Evolutionary conservation across 176 grass and related monocot genomes (phyloP).

Genomic region (Rhynchospora tenuis): DNA sequence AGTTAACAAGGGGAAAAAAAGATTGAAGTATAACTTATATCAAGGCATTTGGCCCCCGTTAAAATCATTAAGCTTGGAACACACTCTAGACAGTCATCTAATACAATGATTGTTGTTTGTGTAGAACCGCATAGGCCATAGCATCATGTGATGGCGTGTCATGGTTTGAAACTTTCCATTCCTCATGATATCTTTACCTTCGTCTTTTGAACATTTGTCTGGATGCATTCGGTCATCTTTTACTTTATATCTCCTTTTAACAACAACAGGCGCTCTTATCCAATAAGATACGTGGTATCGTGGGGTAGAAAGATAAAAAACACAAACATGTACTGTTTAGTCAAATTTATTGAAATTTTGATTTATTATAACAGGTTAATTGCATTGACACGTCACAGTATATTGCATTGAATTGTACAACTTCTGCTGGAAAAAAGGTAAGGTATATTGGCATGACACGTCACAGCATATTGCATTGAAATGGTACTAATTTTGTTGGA

Average conservation of each 20-base stretch:
- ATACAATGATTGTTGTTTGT: conserved; percentile 20
- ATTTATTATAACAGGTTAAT: background rate
- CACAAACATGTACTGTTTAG: background rate
- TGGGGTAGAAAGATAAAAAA: background rate
- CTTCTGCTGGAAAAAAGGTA: background rate
- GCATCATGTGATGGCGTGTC: conserved; percentile 1
- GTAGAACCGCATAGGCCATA: background rate
- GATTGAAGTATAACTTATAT: background rate
- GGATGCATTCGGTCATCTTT: background rate
- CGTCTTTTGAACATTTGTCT: conserved; percentile 17
- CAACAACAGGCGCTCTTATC: background rate
- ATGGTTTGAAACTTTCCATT: background rate
- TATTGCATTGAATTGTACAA: background rate
- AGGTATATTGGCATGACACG: background rate
- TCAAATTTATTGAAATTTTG: background rate
- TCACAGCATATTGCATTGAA: background rate
- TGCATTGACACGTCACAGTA: background rate
- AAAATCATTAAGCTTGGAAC: conserved; percentile 10
- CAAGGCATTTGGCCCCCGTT: background rate
- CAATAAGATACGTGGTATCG: conserved; percentile 2
- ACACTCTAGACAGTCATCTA: background rate
- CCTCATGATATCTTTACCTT: background rate
- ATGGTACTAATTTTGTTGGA: background rate
- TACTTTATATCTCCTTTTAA: background rate
- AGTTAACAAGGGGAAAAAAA: background rate